Percentiles rank a stretch among this genome's conserved stretches.
These are phyloP conservation scores for Hypomyces rosellus DNA, from an alignment of 2,329 filamentous ascomycete species.

Conservation along the genomic window DNA sequence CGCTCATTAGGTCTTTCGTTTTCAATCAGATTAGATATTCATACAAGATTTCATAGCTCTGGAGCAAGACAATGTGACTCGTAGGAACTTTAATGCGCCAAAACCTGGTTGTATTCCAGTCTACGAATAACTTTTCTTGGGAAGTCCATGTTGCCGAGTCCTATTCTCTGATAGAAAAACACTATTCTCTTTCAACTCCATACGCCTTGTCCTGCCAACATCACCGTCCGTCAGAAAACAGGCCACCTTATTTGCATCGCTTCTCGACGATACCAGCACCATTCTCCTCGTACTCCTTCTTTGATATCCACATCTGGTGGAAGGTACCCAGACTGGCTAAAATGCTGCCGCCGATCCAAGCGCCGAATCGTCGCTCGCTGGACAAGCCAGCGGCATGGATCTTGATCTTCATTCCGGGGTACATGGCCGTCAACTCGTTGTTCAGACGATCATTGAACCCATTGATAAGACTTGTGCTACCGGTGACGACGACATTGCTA, in stretches of 20 bases:
- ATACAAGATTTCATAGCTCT: neutral
- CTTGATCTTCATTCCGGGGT: conserved; percentile 79
- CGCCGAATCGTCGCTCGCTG: conserved; percentile 83
- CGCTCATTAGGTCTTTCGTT: no score
- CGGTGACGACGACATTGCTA: conserved; percentile 87
- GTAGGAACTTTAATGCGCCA: neutral
- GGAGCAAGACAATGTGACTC: neutral
- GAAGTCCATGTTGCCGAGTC: conserved; percentile 1
- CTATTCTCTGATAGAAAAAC: conserved; percentile 1
- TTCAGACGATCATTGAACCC: conserved; percentile 89
- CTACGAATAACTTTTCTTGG: conserved; percentile 2
- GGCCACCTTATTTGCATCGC: conserved; percentile 67
- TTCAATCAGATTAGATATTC: no score
- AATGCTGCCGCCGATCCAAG: conserved; percentile 96
- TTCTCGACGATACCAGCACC: conserved; percentile 88
- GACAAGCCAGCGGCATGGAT: conserved; percentile 81
- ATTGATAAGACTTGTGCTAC: conserved; percentile 78
- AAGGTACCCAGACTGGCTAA: conserved; percentile 92
- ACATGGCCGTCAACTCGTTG: conserved; percentile 72
- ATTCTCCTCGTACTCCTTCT: conserved; percentile 96
- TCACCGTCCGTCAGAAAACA: neutral
- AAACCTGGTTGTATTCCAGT: conserved; percentile 2
- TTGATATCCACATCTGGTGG: conserved; percentile 98
- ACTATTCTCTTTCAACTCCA: conserved; percentile 26
- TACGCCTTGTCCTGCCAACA: conserved; percentile 22